These are phyloP conservation scores for Colletotrichum magnum DNA, from an alignment of 2,329 filamentous ascomycete genomes.

Conservation along the genomic window DNA sequence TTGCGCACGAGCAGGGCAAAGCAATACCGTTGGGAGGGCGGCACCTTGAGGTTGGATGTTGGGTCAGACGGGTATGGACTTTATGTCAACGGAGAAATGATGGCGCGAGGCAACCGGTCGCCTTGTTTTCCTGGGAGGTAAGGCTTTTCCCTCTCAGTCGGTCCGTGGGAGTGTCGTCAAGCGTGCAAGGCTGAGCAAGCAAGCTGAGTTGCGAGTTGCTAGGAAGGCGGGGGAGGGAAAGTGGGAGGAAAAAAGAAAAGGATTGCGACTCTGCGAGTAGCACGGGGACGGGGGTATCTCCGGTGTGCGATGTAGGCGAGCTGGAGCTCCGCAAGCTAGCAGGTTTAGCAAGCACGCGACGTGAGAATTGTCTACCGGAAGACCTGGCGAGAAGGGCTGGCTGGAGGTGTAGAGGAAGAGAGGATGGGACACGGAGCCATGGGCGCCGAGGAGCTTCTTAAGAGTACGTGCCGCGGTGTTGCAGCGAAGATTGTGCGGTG, in stretches of 20 bases:
- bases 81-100: conserved; percentile 27
- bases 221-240: conserved; percentile 24
- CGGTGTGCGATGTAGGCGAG: conserved; percentile 10
- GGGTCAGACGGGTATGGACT: conserved; percentile 21
- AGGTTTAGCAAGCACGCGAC: neutral
- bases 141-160: conserved; percentile 8
- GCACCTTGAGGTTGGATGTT: neutral
- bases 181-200: conserved; percentile 23
- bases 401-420: conserved; percentile 10
- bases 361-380: neutral
- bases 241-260: conserved; percentile 17
- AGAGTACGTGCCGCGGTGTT: conserved; percentile 17
- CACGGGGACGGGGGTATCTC: conserved; percentile 27
- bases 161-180: conserved; percentile 23
- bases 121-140: conserved; percentile 28
- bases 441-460: conserved; percentile 12
- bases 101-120: conserved; percentile 32
- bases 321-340: neutral
- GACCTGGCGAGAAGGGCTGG: neutral
- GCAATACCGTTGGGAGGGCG: neutral
- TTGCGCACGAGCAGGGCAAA: conserved; percentile 27
- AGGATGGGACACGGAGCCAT: conserved; percentile 12
- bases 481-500: conserved; percentile 28
- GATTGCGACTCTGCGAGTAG: conserved; percentile 14
- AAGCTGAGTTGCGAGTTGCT: conserved; percentile 10